Conservation (phyloP, 177 flowering plant species). For the Vitis hybrid region DNA sequence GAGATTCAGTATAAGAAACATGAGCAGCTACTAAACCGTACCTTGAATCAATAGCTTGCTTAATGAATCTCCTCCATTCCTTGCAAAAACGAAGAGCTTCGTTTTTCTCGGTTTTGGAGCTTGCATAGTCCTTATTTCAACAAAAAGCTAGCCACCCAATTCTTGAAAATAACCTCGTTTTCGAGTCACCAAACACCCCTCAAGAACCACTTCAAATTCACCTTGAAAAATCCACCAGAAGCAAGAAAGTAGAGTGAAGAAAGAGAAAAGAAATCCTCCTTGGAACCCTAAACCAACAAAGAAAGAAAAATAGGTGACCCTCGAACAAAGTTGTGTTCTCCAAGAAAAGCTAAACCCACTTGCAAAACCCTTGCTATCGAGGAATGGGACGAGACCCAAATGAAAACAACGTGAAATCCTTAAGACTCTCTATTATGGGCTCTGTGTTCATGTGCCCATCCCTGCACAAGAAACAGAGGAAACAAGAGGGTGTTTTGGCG, state of each 20-base stretch:
- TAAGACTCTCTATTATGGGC: not conserved
- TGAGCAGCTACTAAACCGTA: constrained; percentile 80
- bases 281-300: constrained; percentile 5
- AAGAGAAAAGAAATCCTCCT: not conserved
- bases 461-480: constrained; percentile 7
- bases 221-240: not conserved
- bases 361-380: constrained; percentile 8
- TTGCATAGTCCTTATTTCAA: constrained; percentile 59
- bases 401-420: constrained; percentile 4
- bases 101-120: constrained; percentile 62
- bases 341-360: constrained; percentile 23
- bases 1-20: constrained; percentile 67
- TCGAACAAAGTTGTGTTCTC: constrained; percentile 4
- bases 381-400: constrained; percentile 19
- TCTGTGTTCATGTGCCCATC: not conserved
- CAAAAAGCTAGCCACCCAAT: constrained; percentile 5
- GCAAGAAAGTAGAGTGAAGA: not conserved
- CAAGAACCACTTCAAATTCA: not conserved
- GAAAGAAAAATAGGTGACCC: constrained; percentile 4
- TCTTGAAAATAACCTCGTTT: constrained; percentile 25
- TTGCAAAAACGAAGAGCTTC: constrained; percentile 74
- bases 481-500: constrained; percentile 1
- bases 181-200: not conserved
- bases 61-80: constrained; percentile 67
- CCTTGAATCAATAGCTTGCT: constrained; percentile 85